Evolutionary conservation across 2,329 filamentous ascomycete genomes (phyloP).

Genomic region (Colletotrichum kahawae): DNA sequence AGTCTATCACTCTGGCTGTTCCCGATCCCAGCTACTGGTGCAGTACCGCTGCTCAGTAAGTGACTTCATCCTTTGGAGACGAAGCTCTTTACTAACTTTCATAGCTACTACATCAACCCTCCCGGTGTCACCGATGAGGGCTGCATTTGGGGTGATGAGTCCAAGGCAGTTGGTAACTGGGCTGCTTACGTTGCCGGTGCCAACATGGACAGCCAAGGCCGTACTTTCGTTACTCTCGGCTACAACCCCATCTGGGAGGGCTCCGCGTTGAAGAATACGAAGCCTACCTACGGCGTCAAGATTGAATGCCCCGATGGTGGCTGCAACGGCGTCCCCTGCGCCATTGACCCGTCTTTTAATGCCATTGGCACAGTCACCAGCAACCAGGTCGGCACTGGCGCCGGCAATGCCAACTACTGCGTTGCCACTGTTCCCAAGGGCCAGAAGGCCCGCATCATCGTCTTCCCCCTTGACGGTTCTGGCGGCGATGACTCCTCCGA

Average conservation of each 20-base stretch:
- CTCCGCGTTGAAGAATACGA: slow-evolving; percentile 56
- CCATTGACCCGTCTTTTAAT: slow-evolving; percentile 66
- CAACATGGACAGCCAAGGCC: slow-evolving; percentile 68
- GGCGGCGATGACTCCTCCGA: slow-evolving; percentile 29
- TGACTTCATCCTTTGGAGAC: slow-evolving; percentile 22
- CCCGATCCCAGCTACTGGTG: slow-evolving; percentile 75
- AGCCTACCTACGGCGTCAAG: slow-evolving; percentile 71
- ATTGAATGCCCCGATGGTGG: slow-evolving; percentile 70
- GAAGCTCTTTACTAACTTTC: neutral
- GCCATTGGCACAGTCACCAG: slow-evolving; percentile 65
- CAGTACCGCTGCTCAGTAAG: slow-evolving; percentile 75
- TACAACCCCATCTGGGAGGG: slow-evolving; percentile 78
- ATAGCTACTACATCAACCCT: slow-evolving; percentile 78
- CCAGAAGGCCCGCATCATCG: slow-evolving; percentile 69
- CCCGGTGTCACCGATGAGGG: slow-evolving; percentile 69
- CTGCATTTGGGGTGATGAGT: slow-evolving; percentile 73
- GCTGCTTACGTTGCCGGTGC: slow-evolving; percentile 77
- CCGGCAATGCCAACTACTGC: slow-evolving; percentile 74
- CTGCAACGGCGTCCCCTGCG: slow-evolving; percentile 78
- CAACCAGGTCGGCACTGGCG: slow-evolving; percentile 59
- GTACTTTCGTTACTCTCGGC: slow-evolving; percentile 77
- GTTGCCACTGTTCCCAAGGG: slow-evolving; percentile 77
- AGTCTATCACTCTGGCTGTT: slow-evolving; percentile 67
- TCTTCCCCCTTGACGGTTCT: slow-evolving; percentile 55
- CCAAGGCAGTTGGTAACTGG: slow-evolving; percentile 76